phyloP scores from a whole-genome alignment of 208 protist genomes.

The Naegleria fowleri region DNA sequence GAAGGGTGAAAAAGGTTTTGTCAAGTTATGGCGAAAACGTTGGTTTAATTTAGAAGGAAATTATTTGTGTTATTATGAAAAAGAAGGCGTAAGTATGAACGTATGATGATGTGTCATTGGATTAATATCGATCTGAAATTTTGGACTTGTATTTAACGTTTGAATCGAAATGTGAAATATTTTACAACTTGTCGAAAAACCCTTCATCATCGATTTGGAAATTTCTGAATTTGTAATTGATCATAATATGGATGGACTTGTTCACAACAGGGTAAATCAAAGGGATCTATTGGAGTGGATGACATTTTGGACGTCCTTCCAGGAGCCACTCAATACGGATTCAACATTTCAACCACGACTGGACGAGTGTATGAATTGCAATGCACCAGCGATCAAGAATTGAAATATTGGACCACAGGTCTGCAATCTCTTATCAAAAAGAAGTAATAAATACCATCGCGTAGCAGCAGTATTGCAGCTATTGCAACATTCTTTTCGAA shows the following conservation, averaged over 20 bases:
- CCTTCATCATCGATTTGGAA: no score
- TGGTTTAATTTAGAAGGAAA: background rate
- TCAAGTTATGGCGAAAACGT: conserved; percentile 15
- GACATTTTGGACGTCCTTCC: conserved; percentile 19
- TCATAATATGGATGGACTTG: no score
- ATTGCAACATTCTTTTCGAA: no score
- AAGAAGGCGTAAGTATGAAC: background rate
- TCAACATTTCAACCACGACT: background rate
- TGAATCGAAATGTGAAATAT: no score
- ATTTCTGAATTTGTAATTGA: no score
- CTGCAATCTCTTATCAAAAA: background rate
- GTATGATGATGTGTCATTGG: no score
- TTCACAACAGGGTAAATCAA: background rate
- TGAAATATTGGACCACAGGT: background rate
- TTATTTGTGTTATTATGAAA: background rate
- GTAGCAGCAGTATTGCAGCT: no score
- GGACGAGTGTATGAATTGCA: conserved; percentile 24
- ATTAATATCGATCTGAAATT: background rate
- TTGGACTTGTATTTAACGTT: no score
- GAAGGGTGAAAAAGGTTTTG: conserved; percentile 25
- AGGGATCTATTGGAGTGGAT: background rate
- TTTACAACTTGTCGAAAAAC: no score
- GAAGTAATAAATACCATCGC: no score
- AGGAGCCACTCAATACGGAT: background rate
- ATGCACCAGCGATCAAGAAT: background rate